Evolutionary conservation across 495 filamentous ascomycete species (phyloP), one percentile per base, ranked within the genome.

Genomic region (Aspergillus campestris): DNA sequence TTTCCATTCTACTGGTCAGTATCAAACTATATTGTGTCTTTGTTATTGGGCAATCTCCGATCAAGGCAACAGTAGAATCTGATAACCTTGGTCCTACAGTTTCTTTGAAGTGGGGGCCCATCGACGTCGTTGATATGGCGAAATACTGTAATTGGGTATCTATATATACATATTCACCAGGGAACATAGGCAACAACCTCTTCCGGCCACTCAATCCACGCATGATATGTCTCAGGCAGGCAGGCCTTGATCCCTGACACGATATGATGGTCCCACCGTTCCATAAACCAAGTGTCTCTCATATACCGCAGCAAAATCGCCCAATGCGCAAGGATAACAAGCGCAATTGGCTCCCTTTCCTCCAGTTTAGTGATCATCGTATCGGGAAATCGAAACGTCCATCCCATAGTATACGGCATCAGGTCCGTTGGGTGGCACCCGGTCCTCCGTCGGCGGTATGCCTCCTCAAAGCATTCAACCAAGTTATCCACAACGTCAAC

Each of bases 281-380:
- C 24, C 57, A 68, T 64, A 44, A 67, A 63, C 70, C 67, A 72
- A 0, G 49, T 42, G 5, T 50, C 49, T 3, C 57, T 44, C 60
- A 66, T 71, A 38, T 57, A 59, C 36, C 53, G 51, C 27, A 72
- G 40, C 9, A 73, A 36, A 7, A 71, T 62, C 34, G 56, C 61
- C 58, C 66, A 76, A 47, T 70, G 55, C 1, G 65, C 62, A 11
- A 73, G 47, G 1, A 74, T 54, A 2, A 67, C 53, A 13, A 76
- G 37, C 4, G 66, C 59, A 33, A 60, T 36, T 4, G 67, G 59
- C 5, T 70, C 60, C 36, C 60, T 61, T 18, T 57, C 44, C 42
- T 70, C 57, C 29, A 74, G 44, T 6, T 42, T 42, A 3, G 34
- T 39, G 7, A 71, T 52, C 42, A 69, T 65, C 15, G 44, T 47